Evolutionary conservation across 495 filamentous ascomycete species (phyloP), one percentile per base, ranked within the genome.

Genomic region (Trichocladium uniseriatum): DNA sequence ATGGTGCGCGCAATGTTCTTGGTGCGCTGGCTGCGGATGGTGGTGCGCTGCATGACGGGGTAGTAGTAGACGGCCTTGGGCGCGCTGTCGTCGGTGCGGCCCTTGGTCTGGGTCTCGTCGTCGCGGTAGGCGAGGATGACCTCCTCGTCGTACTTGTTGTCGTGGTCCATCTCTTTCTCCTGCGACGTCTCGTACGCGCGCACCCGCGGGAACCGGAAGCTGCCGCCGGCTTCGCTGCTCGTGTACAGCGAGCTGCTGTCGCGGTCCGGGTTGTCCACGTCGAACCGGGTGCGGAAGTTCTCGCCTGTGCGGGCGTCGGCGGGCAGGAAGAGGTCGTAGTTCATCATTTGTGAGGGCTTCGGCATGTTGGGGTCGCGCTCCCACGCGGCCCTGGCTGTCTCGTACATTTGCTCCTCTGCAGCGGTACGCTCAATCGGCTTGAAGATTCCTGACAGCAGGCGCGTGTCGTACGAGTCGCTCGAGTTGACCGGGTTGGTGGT

Each of bases 41-140:
- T 64, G 47, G 69, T 73, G 19, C 72, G 82, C 67, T 87, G 84
- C 45, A 86, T 67, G 53, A 97, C 79, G 0, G 90, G 89, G 57
- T 96, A 97, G 63, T 89, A 96, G 67, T 87, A 96, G 8, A 87
- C 90, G 16, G 78, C 92, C 59, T 79, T 80, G 50, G 79, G 71
- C 27, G 64, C 52, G 38, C 61, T 58, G 55, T 61, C 65, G 43
- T 60, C 34, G 42, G 7, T 24, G 35, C 51, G 48, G 39, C 32
- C 24, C 15, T 48, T 43, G n/a, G 45, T 20, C 32, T 59, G 52
- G 45, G 64, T 53, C 37, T 69, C 67, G 50, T 69, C 68, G 45
- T 74, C 65, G 49, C 74, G 69, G 51, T 73, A 66, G 9, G 71
- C 66, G 2, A 80, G 55, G 32, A 78, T 69, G 13, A 80, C 65